These are phyloP conservation scores for Vaccinium darrowii DNA, from an alignment of 148 eudicot species.

Conservation along the genomic window DNA sequence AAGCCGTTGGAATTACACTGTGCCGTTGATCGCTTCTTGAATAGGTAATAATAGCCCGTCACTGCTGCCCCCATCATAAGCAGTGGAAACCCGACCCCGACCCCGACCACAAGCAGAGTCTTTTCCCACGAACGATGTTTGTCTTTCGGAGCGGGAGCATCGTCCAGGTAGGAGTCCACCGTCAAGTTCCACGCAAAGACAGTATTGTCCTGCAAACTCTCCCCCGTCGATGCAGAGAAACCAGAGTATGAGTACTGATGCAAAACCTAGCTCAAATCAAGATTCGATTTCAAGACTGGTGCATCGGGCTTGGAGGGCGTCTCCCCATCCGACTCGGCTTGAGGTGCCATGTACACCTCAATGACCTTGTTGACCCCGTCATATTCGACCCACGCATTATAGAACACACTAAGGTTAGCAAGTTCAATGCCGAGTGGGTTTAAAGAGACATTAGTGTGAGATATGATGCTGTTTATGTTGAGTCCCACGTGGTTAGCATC, in stretches of 20 bases:
- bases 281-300: too few species aligned
- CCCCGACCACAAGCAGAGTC: conserved; percentile 15
- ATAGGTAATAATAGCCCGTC: conserved; percentile 16
- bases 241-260: too few species aligned
- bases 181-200: conserved; percentile 65
- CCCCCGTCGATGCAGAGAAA: conserved; percentile 70
- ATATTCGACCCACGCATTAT: conserved; percentile 70
- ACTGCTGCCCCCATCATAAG: conserved; percentile 19
- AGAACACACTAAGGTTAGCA: conserved; percentile 27
- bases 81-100: conserved; percentile 20
- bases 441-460: conserved; percentile 29
- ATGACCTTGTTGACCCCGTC: conserved; percentile 44
- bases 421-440: conserved; percentile 38
- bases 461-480: conserved; percentile 47
- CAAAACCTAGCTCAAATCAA: too few species aligned
- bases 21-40: conserved; percentile 14
- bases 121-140: background rate
- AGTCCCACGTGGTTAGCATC: conserved; percentile 77
- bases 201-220: conserved; percentile 49
- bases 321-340: background rate
- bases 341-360: conserved; percentile 49
- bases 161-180: too few species aligned
- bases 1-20: too few species aligned
- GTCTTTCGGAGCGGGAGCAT: too few species aligned
- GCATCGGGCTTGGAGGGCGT: conserved; percentile 49